Evolutionary conservation across 768 basidiomycete genomes (phyloP).

Genomic region (Holtermannia corniformis): DNA sequence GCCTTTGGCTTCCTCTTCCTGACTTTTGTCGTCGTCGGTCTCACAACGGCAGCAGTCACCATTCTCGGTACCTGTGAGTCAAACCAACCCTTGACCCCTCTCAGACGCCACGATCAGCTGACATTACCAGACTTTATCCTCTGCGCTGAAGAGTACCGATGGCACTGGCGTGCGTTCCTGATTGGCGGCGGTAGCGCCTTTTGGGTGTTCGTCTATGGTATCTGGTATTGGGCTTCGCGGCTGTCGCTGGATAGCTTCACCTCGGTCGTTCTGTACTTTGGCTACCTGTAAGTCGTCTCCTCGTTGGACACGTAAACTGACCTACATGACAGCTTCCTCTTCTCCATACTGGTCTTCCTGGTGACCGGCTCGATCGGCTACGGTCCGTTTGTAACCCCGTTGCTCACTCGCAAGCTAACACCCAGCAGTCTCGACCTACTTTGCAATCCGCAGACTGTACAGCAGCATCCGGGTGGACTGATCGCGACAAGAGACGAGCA

Average conservation of each 20-base stretch:
- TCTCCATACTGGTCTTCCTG: conserved; percentile 76
- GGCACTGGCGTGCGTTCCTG: conserved; percentile 94
- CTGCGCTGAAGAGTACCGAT: conserved; percentile 92
- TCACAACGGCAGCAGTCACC: conserved; percentile 84
- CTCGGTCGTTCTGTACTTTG: conserved; percentile 74
- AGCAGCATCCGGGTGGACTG: conserved; percentile 42
- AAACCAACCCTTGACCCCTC: no score
- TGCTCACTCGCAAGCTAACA: neutral
- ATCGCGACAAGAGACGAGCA: neutral
- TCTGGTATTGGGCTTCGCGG: conserved; percentile 61
- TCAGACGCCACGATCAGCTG: no score
- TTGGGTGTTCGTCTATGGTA: conserved; percentile 80
- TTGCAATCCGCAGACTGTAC: conserved; percentile 79
- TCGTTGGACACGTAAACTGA: neutral
- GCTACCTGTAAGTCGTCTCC: conserved; percentile 53
- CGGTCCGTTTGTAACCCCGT: conserved; percentile 18
- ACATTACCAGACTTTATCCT: conserved; percentile 65
- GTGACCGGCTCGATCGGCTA: conserved; percentile 88
- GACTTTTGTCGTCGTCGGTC: conserved; percentile 66
- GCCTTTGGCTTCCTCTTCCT: conserved; percentile 92
- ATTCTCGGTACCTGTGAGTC: conserved; percentile 47
- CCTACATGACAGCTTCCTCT: conserved; percentile 47
- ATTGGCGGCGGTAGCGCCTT: conserved; percentile 85
- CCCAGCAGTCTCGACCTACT: conserved; percentile 59
- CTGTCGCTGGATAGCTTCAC: conserved; percentile 75